phyloP scores from a whole-genome alignment of 2,329 filamentous ascomycete genomes.

The Cercospora beticola region DNA sequence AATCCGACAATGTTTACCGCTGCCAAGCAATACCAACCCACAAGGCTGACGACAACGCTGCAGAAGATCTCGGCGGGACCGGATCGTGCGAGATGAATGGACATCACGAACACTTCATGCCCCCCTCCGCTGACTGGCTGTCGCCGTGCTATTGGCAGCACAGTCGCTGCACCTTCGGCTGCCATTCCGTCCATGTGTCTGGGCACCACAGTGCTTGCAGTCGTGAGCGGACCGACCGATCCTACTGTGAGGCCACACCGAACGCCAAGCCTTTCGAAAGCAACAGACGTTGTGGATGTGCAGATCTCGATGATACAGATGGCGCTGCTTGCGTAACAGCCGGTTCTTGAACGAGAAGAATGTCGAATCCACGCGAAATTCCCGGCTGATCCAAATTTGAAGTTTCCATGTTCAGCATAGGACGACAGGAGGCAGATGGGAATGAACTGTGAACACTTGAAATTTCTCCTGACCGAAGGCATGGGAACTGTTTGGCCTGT shows the following conservation, averaged over 20 bases:
- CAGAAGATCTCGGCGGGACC: slow-evolving; percentile 1
- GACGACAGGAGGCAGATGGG: not conserved
- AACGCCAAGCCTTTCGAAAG: not conserved
- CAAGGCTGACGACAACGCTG: slow-evolving; percentile 6
- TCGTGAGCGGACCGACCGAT: not conserved
- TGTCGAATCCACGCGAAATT: not conserved
- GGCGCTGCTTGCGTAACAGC: not conserved
- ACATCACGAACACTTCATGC: not conserved
- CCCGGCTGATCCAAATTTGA: not conserved
- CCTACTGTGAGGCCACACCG: not conserved
- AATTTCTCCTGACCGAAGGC: not conserved
- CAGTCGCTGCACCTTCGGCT: not conserved
- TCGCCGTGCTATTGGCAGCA: not conserved
- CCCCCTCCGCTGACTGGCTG: not conserved
- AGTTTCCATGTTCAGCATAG: not conserved
- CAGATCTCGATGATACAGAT: not conserved
- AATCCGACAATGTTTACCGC: not conserved
- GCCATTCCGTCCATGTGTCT: not conserved
- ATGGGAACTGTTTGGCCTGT: not conserved
- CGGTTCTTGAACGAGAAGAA: not conserved
- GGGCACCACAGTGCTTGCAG: not conserved
- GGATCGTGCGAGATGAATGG: not conserved
- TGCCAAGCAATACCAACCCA: slow-evolving; percentile 1
- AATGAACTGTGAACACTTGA: not conserved
- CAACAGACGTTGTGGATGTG: not conserved